Evolutionary conservation across 768 basidiomycete genomes (phyloP), one percentile per base, ranked within the genome.

Genomic region (Mycena sanguinolenta): DNA sequence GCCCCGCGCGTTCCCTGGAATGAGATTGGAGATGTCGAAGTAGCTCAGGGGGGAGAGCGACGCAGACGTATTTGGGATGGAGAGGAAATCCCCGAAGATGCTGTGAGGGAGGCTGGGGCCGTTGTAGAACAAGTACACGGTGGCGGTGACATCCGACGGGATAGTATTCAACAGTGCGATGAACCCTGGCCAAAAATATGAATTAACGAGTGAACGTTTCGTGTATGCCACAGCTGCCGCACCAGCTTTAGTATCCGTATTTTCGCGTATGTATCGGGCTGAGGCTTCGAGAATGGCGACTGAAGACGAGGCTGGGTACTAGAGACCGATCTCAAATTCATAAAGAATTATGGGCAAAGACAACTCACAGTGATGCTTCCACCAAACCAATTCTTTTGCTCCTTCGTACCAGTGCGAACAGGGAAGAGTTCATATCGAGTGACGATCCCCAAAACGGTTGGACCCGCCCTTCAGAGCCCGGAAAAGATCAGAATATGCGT

Each of bases 391-490:
- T 73, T 76, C 67, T 82, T 83, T 23, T 84, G 79, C 3, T 75
- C 76, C 28, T 73, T 76, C 19, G 78, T 81, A 7, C 83, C 84
- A 12, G 81, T 82, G 55, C 80, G 80, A 21, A 81, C 75, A n/a
- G 83, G 81, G 42, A 78, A 65, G 10, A 86, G 77, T 52, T 80
- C 82, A 62, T 83, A 84, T 30, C 83, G 73, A 16, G 85, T 84
- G 23, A 84, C 84, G 57, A 86, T 85, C n/a, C 3, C 84, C 84
- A 70, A 84, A 85, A 16, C 84, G 76, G 75, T 82, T 85, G 5
- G 78, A 84, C 14, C 84, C 83, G 3, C 84, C 84, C 71, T 85
- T 84, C n/a, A n/a, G n/a, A n/a, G n/a, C n/a, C n/a, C n/a, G n/a
- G n/a, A n/a, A n/a, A n/a, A n/a, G n/a, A n/a, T 58, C 84, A 3